These are phyloP conservation scores for Aspergillus panamensis DNA, from an alignment of 495 filamentous ascomycete genomes.

Conservation along the genomic window DNA sequence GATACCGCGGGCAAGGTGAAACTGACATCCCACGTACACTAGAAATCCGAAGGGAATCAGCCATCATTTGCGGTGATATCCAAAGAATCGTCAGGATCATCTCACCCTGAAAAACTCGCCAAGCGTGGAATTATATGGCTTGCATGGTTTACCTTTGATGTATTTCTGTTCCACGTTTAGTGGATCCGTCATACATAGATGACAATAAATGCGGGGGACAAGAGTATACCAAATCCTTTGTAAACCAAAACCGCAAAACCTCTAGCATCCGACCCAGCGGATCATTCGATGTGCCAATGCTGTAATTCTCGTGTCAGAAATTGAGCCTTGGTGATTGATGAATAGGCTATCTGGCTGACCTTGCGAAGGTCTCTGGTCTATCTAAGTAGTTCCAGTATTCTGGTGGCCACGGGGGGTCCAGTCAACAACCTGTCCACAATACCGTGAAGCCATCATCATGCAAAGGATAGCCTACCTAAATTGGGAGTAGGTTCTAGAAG, in stretches of 20 bases:
- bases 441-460: neutral
- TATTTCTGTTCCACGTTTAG: slow-evolving; percentile 64
- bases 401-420: slow-evolving; percentile 24
- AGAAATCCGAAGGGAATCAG: slow-evolving; percentile 17
- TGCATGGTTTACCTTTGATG: slow-evolving; percentile 96
- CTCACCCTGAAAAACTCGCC: slow-evolving; percentile 96
- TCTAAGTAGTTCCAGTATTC: slow-evolving; percentile 99
- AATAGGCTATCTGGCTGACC: slow-evolving; percentile 43
- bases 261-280: slow-evolving; percentile 88
- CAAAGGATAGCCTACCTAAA: slow-evolving; percentile 52
- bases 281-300: slow-evolving; percentile 93
- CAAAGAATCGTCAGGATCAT: neutral
- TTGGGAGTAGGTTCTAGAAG: slow-evolving; percentile 94
- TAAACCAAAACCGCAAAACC: slow-evolving; percentile 95
- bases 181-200: neutral
- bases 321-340: slow-evolving; percentile 20
- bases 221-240: slow-evolving; percentile 76
- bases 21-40: slow-evolving; percentile 93
- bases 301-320: slow-evolving; percentile 44
- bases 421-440: slow-evolving; percentile 12
- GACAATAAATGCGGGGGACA: neutral
- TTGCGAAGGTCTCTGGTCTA: slow-evolving; percentile 88
- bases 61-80: neutral
- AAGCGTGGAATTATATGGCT: slow-evolving; percentile 94
- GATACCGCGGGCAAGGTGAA: slow-evolving; percentile 54